A percentile compares a stretch with the other conserved stretches of the same genome.
Evolutionary conservation across 106 monocot species (phyloP).

Genomic region (Phalaenopsis equestris): DNA sequence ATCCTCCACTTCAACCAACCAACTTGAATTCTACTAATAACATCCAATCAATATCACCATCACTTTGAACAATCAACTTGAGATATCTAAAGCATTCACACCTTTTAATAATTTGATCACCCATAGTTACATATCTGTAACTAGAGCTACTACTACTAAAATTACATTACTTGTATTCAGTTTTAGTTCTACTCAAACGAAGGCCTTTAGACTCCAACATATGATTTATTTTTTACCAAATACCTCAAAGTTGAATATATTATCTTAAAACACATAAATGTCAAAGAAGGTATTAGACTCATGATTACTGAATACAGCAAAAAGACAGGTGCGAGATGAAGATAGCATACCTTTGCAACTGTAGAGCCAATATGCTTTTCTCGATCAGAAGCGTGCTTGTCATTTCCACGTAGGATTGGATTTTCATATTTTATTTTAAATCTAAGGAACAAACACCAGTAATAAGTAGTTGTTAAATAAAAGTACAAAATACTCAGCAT

Average conservation of each 20-base stretch:
- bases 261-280: background rate
- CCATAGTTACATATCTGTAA: no score
- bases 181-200: no score
- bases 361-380: constrained; percentile 85
- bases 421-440: constrained; percentile 83
- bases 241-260: background rate
- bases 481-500: background rate
- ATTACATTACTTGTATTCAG: no score
- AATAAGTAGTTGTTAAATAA: background rate
- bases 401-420: constrained; percentile 83
- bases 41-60: no score
- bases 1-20: no score
- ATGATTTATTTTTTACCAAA: background rate
- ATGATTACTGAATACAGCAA: background rate
- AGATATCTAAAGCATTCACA: no score
- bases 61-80: no score
- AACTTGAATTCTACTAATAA: no score
- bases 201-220: background rate
- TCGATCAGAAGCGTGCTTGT: constrained; percentile 75
- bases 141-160: no score
- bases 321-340: background rate
- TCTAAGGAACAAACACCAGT: constrained; percentile 27
- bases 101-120: no score
- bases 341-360: constrained; percentile 69
- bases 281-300: background rate